Base-by-base conservation (phyloP, 371 early-diverging fungal genomes). In the Mucor ambiguus region DNA sequence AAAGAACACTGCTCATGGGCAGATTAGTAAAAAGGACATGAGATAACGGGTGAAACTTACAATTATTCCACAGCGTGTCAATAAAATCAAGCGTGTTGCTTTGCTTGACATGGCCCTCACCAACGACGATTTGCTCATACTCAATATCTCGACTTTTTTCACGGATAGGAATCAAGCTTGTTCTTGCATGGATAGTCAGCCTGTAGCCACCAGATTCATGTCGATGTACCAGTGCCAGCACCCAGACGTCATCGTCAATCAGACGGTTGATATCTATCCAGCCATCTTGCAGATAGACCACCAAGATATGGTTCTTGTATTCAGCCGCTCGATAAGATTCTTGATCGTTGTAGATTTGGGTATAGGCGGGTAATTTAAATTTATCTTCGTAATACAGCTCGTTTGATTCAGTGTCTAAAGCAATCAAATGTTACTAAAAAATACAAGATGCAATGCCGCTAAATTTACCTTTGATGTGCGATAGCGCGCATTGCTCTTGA, bases 201-300 rank as follows among this genome's bases (percentile, higher is more conserved):
- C 64, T 68, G 32, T 64, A 72, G 9, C 72, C 72, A 0, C 55
- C 55, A 2, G 48, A 52, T 60, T 61, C 41, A 48, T 63, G 60
- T 41, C 20, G 54, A 18, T 48, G 62, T 0, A 82, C 66, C 20
- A 83, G 56, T 11, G 75, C 76, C 9, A 81, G 66, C 4, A 79
- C 61, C 83, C 83, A 83, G 2, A 72, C 72, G 54, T 72, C 65
- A 24, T 72, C 60, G 0, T 35, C 48, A 18, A 68, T 9, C 26
- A 72, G 29, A 8, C 35, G n/a, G 54, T 68, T 55, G 16, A 72
- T 44, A 26, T 72, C 55, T 10, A 72, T 61, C 11, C 55, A 32
- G 16, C 58, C 24, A n/a, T 81, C 75, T 61, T 83, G 81, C 18
- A 81, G 56, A 62, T 79, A 83, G 20, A 80, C 75, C 4, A 79